A percentile compares a stretch with the other conserved stretches of the same genome.
Evolutionary conservation across 768 basidiomycete genomes (phyloP).

Genomic region (Xerocomellus chrysenteron): DNA sequence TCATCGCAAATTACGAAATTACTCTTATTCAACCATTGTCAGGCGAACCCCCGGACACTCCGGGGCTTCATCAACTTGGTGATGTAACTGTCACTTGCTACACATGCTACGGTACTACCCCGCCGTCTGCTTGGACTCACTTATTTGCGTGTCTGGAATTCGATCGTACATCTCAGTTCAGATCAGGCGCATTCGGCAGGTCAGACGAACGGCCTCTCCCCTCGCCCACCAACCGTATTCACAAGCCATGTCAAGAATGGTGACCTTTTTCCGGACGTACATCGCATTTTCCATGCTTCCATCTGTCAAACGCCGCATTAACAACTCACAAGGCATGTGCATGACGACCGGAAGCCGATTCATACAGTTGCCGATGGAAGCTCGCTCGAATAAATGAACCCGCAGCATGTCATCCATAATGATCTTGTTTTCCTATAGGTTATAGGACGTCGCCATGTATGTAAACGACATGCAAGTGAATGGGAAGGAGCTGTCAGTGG

Average conservation of each 20-base stretch:
- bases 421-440: neutral
- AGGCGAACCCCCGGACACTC: slow-evolving; percentile 9
- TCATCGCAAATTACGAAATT: neutral
- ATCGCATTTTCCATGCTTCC: neutral
- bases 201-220: too few species aligned
- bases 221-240: too few species aligned
- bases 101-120: neutral
- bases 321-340: neutral
- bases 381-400: neutral
- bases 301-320: slow-evolving; percentile 5
- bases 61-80: neutral
- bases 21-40: neutral
- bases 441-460: neutral
- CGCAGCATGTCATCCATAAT: neutral
- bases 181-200: neutral
- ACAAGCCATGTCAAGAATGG: too few species aligned
- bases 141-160: neutral
- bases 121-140: too few species aligned
- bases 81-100: neutral
- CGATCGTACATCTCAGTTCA: neutral
- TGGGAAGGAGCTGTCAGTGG: too few species aligned
- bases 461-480: neutral
- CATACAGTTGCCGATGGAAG: neutral
- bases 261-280: neutral
- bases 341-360: slow-evolving; percentile 10